Evolutionary conservation across 75 land plant genomes (phyloP).

Genomic region (Selaginella tamariscina): DNA sequence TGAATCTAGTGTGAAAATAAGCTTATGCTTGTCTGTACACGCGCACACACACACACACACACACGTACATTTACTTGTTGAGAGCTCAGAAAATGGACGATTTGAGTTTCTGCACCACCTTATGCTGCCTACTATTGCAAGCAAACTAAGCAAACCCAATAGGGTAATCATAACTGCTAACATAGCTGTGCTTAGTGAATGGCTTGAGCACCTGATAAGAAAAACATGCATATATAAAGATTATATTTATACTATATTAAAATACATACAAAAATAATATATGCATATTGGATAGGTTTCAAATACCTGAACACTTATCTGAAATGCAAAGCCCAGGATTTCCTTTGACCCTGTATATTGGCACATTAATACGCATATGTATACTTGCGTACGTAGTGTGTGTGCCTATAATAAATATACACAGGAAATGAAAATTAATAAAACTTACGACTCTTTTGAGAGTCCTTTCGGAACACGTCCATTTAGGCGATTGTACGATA

Average conservation of each 20-base stretch:
- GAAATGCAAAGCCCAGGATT: not conserved
- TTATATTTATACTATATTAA: too few species aligned
- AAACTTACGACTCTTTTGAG: not conserved
- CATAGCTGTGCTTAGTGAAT: not conserved
- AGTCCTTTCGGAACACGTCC: not conserved
- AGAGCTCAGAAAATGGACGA: not conserved
- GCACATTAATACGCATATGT: too few species aligned
- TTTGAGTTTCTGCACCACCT: not conserved
- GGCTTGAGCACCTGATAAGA: not conserved
- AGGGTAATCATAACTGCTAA: not conserved
- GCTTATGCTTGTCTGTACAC: too few species aligned
- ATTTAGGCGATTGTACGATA: not conserved
- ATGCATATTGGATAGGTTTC: not conserved
- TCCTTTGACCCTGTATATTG: not conserved
- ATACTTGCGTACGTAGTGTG: too few species aligned
- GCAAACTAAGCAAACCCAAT: not conserved
- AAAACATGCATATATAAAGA: too few species aligned
- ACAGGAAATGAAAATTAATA: not conserved
- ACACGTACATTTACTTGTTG: not conserved
- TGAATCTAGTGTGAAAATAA: not conserved
- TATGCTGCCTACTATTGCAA: not conserved
- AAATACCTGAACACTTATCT: not conserved
- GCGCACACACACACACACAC: too few species aligned
- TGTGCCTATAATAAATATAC: not conserved
- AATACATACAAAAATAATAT: not conserved